Evolutionary conservation across 2,329 filamentous ascomycete species (phyloP).

Genomic region (Leptosphaerulina australis): DNA sequence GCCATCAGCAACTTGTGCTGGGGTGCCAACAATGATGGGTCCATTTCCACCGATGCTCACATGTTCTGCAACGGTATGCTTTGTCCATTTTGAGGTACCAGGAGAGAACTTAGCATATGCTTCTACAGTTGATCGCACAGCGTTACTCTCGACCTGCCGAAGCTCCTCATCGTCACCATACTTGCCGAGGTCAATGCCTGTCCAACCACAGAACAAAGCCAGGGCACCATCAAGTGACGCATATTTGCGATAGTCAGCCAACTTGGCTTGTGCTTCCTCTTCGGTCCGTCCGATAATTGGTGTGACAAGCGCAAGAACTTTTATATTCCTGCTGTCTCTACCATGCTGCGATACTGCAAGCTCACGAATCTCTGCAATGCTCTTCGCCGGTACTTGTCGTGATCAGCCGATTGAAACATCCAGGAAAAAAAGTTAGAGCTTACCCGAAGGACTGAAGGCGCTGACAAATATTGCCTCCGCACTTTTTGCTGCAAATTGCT

Average conservation of each 20-base stretch:
- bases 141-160: constrained; percentile 65
- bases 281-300: constrained; percentile 69
- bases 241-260: constrained; percentile 65
- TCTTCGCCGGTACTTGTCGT: constrained; percentile 59
- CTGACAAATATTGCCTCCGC: constrained; percentile 72
- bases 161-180: constrained; percentile 70
- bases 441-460: constrained; percentile 13
- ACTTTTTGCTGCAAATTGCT: constrained; percentile 70
- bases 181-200: constrained; percentile 66
- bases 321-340: constrained; percentile 66
- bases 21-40: constrained; percentile 67
- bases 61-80: constrained; percentile 70
- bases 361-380: constrained; percentile 66
- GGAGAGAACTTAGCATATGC: constrained; percentile 63
- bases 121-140: constrained; percentile 63
- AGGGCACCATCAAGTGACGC: constrained; percentile 70
- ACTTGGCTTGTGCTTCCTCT: constrained; percentile 69
- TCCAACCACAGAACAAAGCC: constrained; percentile 76
- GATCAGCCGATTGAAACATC: neutral
- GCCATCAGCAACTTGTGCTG: constrained; percentile 68
- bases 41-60: constrained; percentile 72
- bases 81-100: constrained; percentile 71
- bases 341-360: constrained; percentile 60
- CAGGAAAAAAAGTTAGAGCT: neutral
- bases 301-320: constrained; percentile 70